These are phyloP conservation scores for Juglanconis juglandina DNA, from an alignment of 2,329 filamentous ascomycete genomes.

Conservation along the genomic window DNA sequence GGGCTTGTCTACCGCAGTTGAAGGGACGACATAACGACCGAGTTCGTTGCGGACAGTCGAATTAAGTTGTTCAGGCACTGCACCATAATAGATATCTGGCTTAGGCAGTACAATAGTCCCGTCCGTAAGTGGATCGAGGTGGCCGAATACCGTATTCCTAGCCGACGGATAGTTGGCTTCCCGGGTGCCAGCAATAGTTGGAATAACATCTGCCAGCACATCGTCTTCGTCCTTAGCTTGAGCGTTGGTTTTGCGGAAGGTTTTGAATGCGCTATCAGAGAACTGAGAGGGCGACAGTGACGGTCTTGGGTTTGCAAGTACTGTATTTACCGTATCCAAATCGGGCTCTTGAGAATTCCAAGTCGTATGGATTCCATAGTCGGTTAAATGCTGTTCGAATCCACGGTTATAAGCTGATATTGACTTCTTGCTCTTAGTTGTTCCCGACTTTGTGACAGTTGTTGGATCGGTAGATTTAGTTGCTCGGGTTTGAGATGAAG, in stretches of 20 bases:
- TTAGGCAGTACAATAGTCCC: slow-evolving; percentile 25
- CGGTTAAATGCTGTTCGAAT: too few relatives aligned
- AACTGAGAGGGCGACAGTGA: slow-evolving; percentile 36
- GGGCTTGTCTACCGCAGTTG: slow-evolving; percentile 28
- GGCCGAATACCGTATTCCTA: slow-evolving; percentile 29
- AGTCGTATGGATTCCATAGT: slow-evolving; percentile 29
- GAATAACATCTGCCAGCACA: slow-evolving; percentile 30
- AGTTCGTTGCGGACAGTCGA: slow-evolving; percentile 24
- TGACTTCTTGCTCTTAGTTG: too few relatives aligned
- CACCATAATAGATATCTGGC: slow-evolving; percentile 32
- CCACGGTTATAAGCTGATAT: too few relatives aligned
- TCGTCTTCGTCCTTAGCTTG: too few relatives aligned
- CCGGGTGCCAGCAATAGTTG: slow-evolving; percentile 27
- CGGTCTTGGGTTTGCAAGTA: slow-evolving; percentile 24
- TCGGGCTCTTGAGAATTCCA: slow-evolving; percentile 29
- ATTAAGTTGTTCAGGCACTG: slow-evolving; percentile 17
- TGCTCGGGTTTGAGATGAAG: slow-evolving; percentile 16
- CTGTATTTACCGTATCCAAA: slow-evolving; percentile 27
- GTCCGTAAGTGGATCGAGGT: slow-evolving; percentile 35
- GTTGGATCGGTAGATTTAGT: slow-evolving; percentile 19
- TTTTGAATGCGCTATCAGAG: slow-evolving; percentile 25
- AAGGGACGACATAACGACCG: slow-evolving; percentile 30
- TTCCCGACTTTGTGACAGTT: too few relatives aligned
- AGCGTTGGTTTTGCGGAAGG: slow-evolving; percentile 27
- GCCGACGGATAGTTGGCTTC: slow-evolving; percentile 23